Percentiles rank a stretch among this genome's conserved stretches.
These are phyloP conservation scores for Aspergillus unguis DNA, from an alignment of 2,329 filamentous ascomycete genomes.

Conservation along the genomic window DNA sequence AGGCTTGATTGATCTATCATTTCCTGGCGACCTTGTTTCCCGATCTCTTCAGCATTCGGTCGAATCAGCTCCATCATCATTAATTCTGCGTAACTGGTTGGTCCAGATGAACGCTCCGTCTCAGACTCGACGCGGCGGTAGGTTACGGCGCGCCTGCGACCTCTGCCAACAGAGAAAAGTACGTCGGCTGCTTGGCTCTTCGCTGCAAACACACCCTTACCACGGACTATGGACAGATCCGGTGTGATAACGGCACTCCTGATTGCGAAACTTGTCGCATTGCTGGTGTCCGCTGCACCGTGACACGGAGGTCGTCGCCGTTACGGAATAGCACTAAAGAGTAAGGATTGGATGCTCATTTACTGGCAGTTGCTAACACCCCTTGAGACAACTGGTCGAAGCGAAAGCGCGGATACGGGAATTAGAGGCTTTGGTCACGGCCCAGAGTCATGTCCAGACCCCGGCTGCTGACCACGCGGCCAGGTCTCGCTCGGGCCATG, in stretches of 20 bases:
- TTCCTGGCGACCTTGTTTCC: not conserved
- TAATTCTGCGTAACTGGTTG: not conserved
- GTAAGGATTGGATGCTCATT: constrained; percentile 10
- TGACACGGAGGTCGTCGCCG: constrained; percentile 14
- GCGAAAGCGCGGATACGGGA: constrained; percentile 18
- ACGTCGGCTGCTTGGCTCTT: not conserved
- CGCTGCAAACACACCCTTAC: not conserved
- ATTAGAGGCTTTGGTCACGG: constrained; percentile 11
- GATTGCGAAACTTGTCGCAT: constrained; percentile 24
- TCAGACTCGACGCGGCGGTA: constrained; percentile 8
- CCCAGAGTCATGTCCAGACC: not conserved
- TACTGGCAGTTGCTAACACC: not conserved
- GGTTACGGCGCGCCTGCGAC: constrained; percentile 20
- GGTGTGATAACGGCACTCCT: constrained; percentile 24
- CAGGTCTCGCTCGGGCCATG: not conserved
- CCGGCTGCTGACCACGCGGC: not conserved
- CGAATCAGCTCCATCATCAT: not conserved
- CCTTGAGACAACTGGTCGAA: constrained; percentile 20
- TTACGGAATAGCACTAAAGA: constrained; percentile 18
- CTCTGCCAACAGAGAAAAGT: constrained; percentile 24
- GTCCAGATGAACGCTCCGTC: constrained; percentile 2
- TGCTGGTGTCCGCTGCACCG: constrained; percentile 20
- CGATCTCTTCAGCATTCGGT: not conserved
- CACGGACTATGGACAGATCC: constrained; percentile 18
- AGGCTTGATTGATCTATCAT: too few species aligned